A percentile compares a stretch with the other conserved stretches of the same genome.
phyloP scores from a whole-genome alignment of 2,329 filamentous ascomycete genomes.

The Capronia americana region DNA sequence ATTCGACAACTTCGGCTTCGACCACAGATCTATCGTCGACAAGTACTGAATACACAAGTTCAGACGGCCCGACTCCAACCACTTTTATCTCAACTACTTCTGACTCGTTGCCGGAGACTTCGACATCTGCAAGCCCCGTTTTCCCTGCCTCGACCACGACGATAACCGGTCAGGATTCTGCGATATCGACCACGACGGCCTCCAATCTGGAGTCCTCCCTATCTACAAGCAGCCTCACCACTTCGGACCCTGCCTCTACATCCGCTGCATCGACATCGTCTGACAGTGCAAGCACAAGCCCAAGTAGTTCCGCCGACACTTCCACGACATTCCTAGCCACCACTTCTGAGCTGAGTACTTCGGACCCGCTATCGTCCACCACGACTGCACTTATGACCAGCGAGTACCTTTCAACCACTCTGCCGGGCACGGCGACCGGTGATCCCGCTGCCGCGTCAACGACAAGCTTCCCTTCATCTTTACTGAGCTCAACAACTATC shows the following conservation, averaged over 20 bases:
- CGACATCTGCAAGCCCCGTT: neutral
- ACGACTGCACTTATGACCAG: neutral
- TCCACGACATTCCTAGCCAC: neutral
- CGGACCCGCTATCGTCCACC: neutral
- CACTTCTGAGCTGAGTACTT: neutral
- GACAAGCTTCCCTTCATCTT: neutral
- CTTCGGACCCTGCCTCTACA: neutral
- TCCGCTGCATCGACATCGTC: neutral
- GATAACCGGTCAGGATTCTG: too few species aligned
- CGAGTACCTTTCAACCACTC: neutral
- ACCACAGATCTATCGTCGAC: neutral
- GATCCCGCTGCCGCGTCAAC: neutral
- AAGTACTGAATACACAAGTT: neutral
- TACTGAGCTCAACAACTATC: conserved; percentile 6
- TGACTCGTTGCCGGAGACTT: neutral
- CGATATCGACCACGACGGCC: too few species aligned
- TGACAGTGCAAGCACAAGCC: neutral
- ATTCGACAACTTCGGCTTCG: conserved; percentile 17
- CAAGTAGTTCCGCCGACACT: neutral
- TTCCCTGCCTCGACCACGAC: neutral
- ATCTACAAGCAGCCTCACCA: neutral
- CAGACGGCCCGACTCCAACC: neutral
- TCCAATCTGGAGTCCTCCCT: too few species aligned
- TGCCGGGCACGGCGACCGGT: neutral
- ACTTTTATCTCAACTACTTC: neutral